These are phyloP conservation scores for Xerocomellus amylosporus DNA, from an alignment of 768 basidiomycete species.

Conservation along the genomic window DNA sequence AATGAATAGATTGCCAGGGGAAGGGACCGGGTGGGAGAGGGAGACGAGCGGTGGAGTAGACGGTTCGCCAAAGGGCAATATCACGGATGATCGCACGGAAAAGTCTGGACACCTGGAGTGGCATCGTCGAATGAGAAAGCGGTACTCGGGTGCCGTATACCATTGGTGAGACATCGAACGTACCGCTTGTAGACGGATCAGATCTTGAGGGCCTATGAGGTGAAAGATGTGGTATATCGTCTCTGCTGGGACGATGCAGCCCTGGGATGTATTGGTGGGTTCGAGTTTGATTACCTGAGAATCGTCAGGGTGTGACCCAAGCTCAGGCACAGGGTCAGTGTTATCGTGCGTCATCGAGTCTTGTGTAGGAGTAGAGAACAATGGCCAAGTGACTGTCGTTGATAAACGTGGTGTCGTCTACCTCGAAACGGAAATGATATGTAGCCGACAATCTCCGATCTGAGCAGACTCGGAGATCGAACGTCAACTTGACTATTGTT, in stretches of 20 bases:
- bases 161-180: background rate
- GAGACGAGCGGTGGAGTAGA: slow-evolving; percentile 9
- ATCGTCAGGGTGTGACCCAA: background rate
- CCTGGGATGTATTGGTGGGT: background rate
- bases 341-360: slow-evolving; percentile 11
- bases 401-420: background rate
- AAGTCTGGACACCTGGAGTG: slow-evolving; percentile 15
- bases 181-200: slow-evolving; percentile 17
- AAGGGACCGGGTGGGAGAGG: slow-evolving; percentile 21
- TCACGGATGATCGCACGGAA: slow-evolving; percentile 13
- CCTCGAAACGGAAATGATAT: slow-evolving; percentile 1
- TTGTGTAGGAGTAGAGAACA: background rate
- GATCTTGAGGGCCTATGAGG: slow-evolving; percentile 5
- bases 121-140: background rate
- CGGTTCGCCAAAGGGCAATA: slow-evolving; percentile 10
- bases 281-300: background rate
- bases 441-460: too few species aligned
- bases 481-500: too few species aligned
- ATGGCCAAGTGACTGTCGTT: background rate
- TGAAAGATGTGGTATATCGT: slow-evolving; percentile 13
- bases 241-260: slow-evolving; percentile 8
- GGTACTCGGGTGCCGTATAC: too few species aligned
- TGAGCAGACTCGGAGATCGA: too few species aligned
- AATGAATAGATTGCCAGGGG: slow-evolving; percentile 17
- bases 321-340: background rate